Base-by-base conservation (phyloP, 495 filamentous ascomycete species). In the Talaromyces proteolyticus region DNA sequence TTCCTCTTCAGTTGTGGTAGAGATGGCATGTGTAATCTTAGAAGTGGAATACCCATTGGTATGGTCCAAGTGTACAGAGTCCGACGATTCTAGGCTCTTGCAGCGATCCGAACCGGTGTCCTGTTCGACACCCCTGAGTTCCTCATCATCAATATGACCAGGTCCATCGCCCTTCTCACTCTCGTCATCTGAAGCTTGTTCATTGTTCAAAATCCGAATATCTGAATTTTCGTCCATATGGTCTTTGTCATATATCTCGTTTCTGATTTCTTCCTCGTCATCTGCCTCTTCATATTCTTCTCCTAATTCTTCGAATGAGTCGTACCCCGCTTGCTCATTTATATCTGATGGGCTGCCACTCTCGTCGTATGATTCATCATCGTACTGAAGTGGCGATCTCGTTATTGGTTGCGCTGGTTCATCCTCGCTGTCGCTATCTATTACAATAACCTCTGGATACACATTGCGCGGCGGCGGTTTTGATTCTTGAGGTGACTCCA, bases 401-500 rank as follows among this genome's bases (percentile, higher is more conserved):
- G 48, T 10, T 10, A 16, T 40, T 19, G 12, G 5, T 23, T 58
- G 44, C 20, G 56, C 51, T 36, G 53, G 47, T 41, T 74, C 72
- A 36, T 71, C 67, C 23, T 73, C 67, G 47, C 66, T 72, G 41
- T 74, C 70, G 53, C 68, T 70, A 39, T 74, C 72, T 20, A 73
- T 39, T 5, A 69, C 62, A 49, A 72, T 74, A 36, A 73, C 57
- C 58, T 67, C 73, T 7, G 58, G 60, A 8, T 60, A 57, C 4
- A 53, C 47, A 3, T 21, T 56, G 20, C 52, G 53, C 14, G 51
- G 44, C 11, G n/a, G 56, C 3, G 29, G 40, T 14, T 16, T 49
- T 14, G 5, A 36, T 25, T 39, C n/a, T 50, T 26, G 34, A 14
- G 36, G 25, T 54, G 11, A n/a, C 25, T 51, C 39, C 12, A 11